Evolutionary conservation across 495 filamentous ascomycete species (phyloP), one percentile per base, ranked within the genome.

Genomic region (Wilcoxina mikolae): DNA sequence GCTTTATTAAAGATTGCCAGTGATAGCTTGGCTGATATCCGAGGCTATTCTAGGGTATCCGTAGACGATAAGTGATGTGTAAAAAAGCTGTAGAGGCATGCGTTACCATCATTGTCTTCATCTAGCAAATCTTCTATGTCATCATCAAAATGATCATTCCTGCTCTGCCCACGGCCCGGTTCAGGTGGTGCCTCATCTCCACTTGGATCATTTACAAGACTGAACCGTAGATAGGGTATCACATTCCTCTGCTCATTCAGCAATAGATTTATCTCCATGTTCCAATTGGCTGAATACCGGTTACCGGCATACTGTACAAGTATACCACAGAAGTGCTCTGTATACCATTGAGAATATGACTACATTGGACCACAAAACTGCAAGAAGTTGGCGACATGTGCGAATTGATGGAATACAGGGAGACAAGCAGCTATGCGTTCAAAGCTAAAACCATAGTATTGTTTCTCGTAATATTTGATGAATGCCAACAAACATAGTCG

Each of bases 281-380:
- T 59, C 1, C 23, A 12, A 17, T 56, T 59, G 9, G 54, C 46
- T 0, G 47, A 5, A 15, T 51, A 25, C 3, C 46, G 15, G 0
- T 31, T 35, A 3, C 48, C 46, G 1, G 48, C 54, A 3, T 26
- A 51, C 0, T 26, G n/a, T 22, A 54, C 46, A 4, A 60, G 17
- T n/a, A 43, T 60, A 0, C 58, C 49, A 35, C 58, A 60, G 2
- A 54, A 7, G 0, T 49, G n/a, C 22, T 60, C 58, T 42, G 57
- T 57, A 1, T 23, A 15, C 57, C 57, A 59, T 31, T 59, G 48
- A 1, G 35, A 53, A 17, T 59, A 57, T 4, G 53, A 45, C 26
- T 35, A 48, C 46, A 53, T 52, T 2, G 57, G 54, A 0, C 57
- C 54, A 38, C 43, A 23, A 33, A 22, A 56, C 0, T n/a, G 15